Evolutionary conservation across 2,329 filamentous ascomycete species (phyloP), one percentile per base, ranked within the genome.

Genomic region (Clonostachys solani): DNA sequence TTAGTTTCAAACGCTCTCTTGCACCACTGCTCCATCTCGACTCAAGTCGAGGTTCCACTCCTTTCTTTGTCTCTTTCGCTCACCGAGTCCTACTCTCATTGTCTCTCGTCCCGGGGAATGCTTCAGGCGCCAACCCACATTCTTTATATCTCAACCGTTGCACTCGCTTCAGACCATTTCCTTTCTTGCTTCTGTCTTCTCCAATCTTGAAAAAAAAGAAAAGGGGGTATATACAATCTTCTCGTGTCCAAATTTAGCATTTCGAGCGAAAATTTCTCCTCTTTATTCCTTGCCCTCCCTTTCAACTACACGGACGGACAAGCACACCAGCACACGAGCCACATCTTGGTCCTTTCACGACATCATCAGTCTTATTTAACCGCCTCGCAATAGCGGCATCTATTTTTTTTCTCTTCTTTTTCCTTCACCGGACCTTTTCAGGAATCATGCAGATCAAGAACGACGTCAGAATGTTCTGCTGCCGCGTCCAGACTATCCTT

Each of bases 401-500:
- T n/a, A 36, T n/a, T 38, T 18, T 7, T 42, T 34, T 45, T 48
- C 42, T 40, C 16, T 47, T 40, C 19, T 52, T 59, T 50, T 12
- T 8, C 43, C 13, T 58, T 55, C 52, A 40, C 42, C 46, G 52
- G 33, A 47, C 46, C 46, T 38, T 36, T 23, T 36, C 16, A 44
- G 52, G 43, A 52, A 54, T 36, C 33, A 65, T 64, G 60, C 63
- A 66, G 34, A 54, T 72, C 50, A 67, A 65, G 56, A 56, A 64
- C 54, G 66, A 73, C 57, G 63, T 77, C 59, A 68, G 68, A 53
- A 67, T 66, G 49, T 59, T 75, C 42, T 68, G 66, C 55, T 60
- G 65, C 23, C 75, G 72, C 33, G 60, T 77, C 38, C 71, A 75
- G 48, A 67, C 62, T 34, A 63, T 71, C n/a, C 56, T 73, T 43